Evolutionary conservation across 257 asterid species (phyloP), one percentile per base, ranked within the genome.

Genomic region (Jasminum sambac): DNA sequence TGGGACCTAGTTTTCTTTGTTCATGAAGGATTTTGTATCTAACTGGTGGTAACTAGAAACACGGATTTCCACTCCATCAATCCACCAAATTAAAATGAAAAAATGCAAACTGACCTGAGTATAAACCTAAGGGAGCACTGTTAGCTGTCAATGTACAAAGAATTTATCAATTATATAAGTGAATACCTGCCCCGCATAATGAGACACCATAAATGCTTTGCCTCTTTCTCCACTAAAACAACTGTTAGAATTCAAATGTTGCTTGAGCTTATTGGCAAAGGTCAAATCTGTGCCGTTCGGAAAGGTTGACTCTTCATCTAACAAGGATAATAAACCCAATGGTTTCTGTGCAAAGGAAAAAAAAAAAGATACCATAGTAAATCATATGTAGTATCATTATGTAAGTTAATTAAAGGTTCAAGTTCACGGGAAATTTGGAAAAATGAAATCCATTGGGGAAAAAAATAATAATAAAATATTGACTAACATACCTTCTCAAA

Each of bases 241-340:
- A 70, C 96, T 82, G 79, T 87, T 89, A 14, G 92, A 83, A 44
- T 78, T 76, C 68, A 95, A 79, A 84, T 95, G 99, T 80, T 95
- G 96, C 84, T 84, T 88, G 44, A 91, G 96, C 89, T 95, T 95
- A 77, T 89, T 81, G 76, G 99, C 99, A 70, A 95, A 85, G 77
- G 96, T 91, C 90, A 89, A 77, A 84, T 95, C 98, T 58, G 99
- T 91, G 76, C 93, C 98, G 81, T 88, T 95, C 37, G 99, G 99
- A 78, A 95, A 95, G 72, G 94, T 95, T 64, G 98, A 91, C 75
- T 95, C 98, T 85, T 95, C 99, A 73, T 95, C 98, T 70, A 95
- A 85, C 89, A 95, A 79, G 70, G 99, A 91, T 76, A 84, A 83
- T 69, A 95, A 82, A 13, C 99, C 99, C 74, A 91, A 74, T 43